Conservation (phyloP, 1,139 yeast species). For the Meyerozyma elateridarum region DNA sequence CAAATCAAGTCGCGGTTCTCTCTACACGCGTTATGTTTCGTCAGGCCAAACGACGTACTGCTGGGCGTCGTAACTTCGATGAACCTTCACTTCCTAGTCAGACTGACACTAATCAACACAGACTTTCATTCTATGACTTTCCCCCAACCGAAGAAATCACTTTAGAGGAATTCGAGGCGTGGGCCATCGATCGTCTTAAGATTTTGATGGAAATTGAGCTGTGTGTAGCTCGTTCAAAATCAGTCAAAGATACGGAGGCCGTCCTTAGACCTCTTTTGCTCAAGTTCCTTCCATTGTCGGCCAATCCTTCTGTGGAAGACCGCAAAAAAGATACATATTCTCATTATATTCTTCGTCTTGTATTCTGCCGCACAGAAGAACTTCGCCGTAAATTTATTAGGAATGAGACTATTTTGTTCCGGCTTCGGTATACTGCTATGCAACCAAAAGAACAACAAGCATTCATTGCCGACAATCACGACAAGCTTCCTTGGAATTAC, state of each 20-base stretch:
- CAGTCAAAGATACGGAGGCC: conserved; percentile 59
- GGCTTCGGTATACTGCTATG: conserved; percentile 61
- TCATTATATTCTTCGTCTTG: conserved; percentile 80
- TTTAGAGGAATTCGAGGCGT: conserved; percentile 82
- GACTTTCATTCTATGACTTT: conserved; percentile 62
- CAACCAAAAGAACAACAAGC: conserved; percentile 67
- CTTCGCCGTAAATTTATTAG: conserved; percentile 72
- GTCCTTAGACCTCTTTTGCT: conserved; percentile 62
- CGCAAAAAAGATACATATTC: conserved; percentile 88
- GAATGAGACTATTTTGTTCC: conserved; percentile 72
- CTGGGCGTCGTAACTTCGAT: conserved; percentile 70
- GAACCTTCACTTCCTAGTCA: conserved; percentile 27
- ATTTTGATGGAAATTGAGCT: conserved; percentile 83
- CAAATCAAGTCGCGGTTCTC: too few relatives aligned
- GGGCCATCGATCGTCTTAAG: conserved; percentile 92
- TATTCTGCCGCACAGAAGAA: conserved; percentile 88
- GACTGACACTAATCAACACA: conserved; percentile 13
- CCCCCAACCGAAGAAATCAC: conserved; percentile 88
- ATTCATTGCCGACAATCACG: conserved; percentile 52
- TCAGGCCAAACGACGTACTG: conserved; percentile 69
- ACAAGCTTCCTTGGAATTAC: conserved; percentile 66
- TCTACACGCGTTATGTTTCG: conserved; percentile 50
- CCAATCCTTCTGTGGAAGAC: conserved; percentile 40
- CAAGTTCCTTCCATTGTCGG: conserved; percentile 60
- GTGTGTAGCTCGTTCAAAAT: conserved; percentile 60